Percentiles rank a stretch among this genome's conserved stretches.
Evolutionary conservation across 2,329 filamentous ascomycete species (phyloP).

Genomic region (Talaromyces albobiverticillius): DNA sequence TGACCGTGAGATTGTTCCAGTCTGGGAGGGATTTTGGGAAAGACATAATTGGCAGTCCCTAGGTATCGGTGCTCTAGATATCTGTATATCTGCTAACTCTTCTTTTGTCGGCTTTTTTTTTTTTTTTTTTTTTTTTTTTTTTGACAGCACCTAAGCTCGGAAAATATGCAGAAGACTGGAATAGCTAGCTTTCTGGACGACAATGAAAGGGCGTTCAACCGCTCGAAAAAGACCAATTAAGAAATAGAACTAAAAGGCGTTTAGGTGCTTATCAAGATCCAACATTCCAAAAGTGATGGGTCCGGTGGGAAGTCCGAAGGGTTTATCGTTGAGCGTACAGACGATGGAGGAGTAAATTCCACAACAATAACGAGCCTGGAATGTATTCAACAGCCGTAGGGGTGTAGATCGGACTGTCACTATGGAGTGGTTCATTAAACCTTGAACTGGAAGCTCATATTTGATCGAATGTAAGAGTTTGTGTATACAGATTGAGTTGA

Average conservation of each 20-base stretch:
- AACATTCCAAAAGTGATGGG: not conserved
- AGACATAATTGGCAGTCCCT: constrained; percentile 12
- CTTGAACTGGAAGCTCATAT: not conserved
- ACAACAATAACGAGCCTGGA: not conserved
- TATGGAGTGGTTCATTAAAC: too few species aligned
- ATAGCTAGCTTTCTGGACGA: not conserved
- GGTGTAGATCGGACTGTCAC: not conserved
- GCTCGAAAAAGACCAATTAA: not conserved
- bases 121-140: too few species aligned
- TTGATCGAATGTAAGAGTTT: not conserved
- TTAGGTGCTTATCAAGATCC: not conserved
- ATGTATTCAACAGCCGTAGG: not conserved
- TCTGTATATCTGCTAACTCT: not conserved
- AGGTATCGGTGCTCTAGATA: too few species aligned
- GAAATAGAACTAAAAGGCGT: not conserved
- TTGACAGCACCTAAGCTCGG: not conserved
- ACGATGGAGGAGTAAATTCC: not conserved
- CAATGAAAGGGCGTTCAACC: not conserved
- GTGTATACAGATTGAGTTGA: not conserved
- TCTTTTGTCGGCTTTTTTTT: not conserved
- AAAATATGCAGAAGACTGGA: not conserved
- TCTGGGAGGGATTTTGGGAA: constrained; percentile 30
- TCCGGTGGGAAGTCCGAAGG: not conserved
- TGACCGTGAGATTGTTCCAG: constrained; percentile 51
- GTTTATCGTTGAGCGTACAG: not conserved